These are phyloP conservation scores for Microbotryomycetes sp. DNA, from an alignment of 1,284 basidiomycete genomes.

Conservation along the genomic window DNA sequence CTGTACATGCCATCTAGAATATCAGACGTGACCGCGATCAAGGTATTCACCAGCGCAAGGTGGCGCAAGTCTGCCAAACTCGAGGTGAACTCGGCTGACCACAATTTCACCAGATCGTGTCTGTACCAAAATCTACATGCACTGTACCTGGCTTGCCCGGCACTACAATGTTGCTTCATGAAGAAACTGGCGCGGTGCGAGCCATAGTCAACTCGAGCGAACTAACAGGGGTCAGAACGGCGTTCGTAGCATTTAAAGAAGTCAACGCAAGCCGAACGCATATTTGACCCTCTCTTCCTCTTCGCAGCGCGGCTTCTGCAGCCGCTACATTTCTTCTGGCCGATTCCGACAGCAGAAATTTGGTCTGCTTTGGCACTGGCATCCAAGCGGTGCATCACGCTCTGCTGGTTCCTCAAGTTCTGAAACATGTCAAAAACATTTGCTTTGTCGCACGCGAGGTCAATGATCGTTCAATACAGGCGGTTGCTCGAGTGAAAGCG, in stretches of 20 bases:
- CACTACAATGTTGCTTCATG: slow-evolving; percentile 30
- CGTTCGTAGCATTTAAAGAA: slow-evolving; percentile 14
- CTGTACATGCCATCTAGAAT: slow-evolving; percentile 32
- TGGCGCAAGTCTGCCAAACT: not conserved
- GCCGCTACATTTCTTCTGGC: slow-evolving; percentile 19
- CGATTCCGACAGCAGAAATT: not conserved
- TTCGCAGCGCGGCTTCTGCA: slow-evolving; percentile 22
- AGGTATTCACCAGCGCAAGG: not conserved
- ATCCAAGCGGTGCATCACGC: slow-evolving; percentile 33
- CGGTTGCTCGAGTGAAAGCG: too few relatives aligned
- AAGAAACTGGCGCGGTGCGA: slow-evolving; percentile 16
- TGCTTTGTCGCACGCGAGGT: not conserved
- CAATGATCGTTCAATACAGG: not conserved
- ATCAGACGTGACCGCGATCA: slow-evolving; percentile 20
- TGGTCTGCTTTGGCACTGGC: slow-evolving; percentile 33
- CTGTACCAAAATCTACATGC: slow-evolving; percentile 22
- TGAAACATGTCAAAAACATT: not conserved
- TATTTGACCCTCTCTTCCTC: not conserved
- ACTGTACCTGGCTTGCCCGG: slow-evolving; percentile 26
- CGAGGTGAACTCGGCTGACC: not conserved
- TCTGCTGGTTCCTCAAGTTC: slow-evolving; percentile 5
- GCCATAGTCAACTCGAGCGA: slow-evolving; percentile 29
- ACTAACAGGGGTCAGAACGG: slow-evolving; percentile 31
- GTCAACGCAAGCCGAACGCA: not conserved
- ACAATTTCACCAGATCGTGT: slow-evolving; percentile 14